These are phyloP conservation scores for Erythrobasidium yunnanense DNA, from an alignment of 768 basidiomycete genomes.

Conservation along the genomic window DNA sequence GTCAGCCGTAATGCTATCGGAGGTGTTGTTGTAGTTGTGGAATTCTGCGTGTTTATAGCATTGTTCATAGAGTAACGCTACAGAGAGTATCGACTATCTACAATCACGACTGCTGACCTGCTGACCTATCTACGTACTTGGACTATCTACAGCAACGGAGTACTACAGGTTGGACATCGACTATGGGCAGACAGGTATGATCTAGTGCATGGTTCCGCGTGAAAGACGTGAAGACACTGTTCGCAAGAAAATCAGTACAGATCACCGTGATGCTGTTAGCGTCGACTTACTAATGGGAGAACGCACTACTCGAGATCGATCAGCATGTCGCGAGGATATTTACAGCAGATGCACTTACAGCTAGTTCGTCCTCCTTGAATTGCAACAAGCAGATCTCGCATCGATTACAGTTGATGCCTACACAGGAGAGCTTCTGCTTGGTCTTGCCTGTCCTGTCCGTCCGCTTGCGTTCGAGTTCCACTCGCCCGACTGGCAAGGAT, in stretches of 20 bases:
- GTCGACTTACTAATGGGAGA: conserved; percentile 16
- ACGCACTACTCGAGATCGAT: background rate
- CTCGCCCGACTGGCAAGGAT: conserved; percentile 20
- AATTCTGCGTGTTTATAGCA: no score
- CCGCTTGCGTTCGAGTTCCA: conserved; percentile 26
- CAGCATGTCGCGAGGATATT: background rate
- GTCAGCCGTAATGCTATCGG: background rate
- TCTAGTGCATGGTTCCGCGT: conserved; percentile 18
- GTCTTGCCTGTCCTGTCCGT: conserved; percentile 28
- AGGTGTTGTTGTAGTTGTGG: background rate
- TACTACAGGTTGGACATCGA: conserved; percentile 12
- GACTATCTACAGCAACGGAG: conserved; percentile 16
- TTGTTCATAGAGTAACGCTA: no score
- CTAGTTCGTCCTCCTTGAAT: conserved; percentile 28
- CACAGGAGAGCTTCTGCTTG: conserved; percentile 25
- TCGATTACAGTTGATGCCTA: conserved; percentile 28
- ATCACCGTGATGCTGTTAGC: no score
- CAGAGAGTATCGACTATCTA: no score
- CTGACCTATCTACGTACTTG: background rate
- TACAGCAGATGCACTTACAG: background rate
- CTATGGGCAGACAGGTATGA: conserved; percentile 13
- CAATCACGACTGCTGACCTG: no score
- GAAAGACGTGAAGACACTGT: conserved; percentile 20
- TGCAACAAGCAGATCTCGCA: conserved; percentile 27
- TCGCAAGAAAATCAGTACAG: no score